A percentile compares a stretch with the other conserved stretches of the same genome.
Conservation (phyloP, 1,284 basidiomycete genomes). For the Nidula niveotomentosa region DNA sequence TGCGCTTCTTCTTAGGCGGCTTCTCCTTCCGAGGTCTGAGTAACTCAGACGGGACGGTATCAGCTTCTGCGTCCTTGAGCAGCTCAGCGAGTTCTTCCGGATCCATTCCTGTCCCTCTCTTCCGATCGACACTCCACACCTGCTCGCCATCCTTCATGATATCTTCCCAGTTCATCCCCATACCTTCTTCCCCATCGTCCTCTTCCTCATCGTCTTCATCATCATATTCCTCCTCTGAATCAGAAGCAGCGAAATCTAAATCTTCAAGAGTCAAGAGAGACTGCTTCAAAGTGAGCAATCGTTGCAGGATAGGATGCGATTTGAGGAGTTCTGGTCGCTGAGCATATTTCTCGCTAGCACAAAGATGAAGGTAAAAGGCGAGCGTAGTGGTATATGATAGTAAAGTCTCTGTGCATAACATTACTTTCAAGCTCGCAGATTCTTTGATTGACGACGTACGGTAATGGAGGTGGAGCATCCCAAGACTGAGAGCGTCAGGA, state of each 20-base stretch:
- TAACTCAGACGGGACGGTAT: neutral
- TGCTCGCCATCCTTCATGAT: conserved; percentile 29
- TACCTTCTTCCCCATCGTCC: conserved; percentile 35
- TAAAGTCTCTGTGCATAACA: conserved; percentile 65
- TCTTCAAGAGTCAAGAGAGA: conserved; percentile 82
- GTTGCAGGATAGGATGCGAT: conserved; percentile 77
- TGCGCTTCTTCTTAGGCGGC: conserved; percentile 24
- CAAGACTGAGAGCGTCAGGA: conserved; percentile 50
- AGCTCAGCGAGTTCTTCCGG: conserved; percentile 55
- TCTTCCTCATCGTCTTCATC: conserved; percentile 30
- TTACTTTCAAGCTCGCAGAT: neutral
- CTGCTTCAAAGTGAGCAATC: conserved; percentile 86
- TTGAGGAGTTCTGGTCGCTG: conserved; percentile 65
- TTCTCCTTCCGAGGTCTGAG: conserved; percentile 5
- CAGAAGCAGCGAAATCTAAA: conserved; percentile 67
- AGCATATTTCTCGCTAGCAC: conserved; percentile 65
- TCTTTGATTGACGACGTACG: conserved; percentile 45
- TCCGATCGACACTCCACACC: conserved; percentile 32
- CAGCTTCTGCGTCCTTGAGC: conserved; percentile 47
- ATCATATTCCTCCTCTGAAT: conserved; percentile 32
- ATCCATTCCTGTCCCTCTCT: conserved; percentile 32
- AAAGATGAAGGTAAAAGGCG: conserved; percentile 91
- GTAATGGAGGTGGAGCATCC: conserved; percentile 75
- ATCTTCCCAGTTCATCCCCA: conserved; percentile 31
- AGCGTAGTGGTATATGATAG: conserved; percentile 90